phyloP scores from a whole-genome alignment of 306 rosid genomes.

The Purshia tridentata region DNA sequence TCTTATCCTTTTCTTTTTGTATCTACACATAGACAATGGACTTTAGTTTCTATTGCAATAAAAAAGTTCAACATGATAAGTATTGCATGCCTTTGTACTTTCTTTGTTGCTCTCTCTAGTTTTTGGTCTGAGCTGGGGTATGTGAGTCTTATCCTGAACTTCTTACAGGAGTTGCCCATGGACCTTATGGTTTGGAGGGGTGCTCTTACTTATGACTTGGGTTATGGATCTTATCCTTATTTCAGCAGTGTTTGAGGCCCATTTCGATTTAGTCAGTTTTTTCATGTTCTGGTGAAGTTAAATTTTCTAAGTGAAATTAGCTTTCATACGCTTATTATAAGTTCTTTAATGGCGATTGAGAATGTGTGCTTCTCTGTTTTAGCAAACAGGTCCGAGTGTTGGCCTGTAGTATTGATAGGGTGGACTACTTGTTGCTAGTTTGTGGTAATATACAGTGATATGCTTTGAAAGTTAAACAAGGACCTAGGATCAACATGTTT shows the following conservation, averaged over 20 bases:
- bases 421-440: background rate
- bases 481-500: background rate
- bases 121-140: too few relatives aligned
- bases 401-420: background rate
- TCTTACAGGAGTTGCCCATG: too few relatives aligned
- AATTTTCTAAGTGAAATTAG: background rate
- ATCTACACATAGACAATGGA: background rate
- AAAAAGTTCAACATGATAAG: too few relatives aligned
- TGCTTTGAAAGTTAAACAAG: background rate
- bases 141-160: too few relatives aligned
- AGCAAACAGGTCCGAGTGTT: too few relatives aligned
- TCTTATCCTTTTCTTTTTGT: constrained; percentile 4
- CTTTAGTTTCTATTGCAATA: too few relatives aligned
- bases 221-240: background rate
- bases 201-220: background rate
- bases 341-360: background rate
- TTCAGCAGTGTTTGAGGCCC: background rate
- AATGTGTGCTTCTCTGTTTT: background rate
- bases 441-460: background rate
- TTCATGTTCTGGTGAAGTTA: background rate
- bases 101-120: too few relatives aligned
- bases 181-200: background rate
- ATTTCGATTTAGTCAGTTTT: background rate
- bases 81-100: too few relatives aligned
- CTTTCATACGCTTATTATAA: background rate